Conservation (phyloP, 2,329 filamentous ascomycete species). For the Paracamarosporium sp. region DNA sequence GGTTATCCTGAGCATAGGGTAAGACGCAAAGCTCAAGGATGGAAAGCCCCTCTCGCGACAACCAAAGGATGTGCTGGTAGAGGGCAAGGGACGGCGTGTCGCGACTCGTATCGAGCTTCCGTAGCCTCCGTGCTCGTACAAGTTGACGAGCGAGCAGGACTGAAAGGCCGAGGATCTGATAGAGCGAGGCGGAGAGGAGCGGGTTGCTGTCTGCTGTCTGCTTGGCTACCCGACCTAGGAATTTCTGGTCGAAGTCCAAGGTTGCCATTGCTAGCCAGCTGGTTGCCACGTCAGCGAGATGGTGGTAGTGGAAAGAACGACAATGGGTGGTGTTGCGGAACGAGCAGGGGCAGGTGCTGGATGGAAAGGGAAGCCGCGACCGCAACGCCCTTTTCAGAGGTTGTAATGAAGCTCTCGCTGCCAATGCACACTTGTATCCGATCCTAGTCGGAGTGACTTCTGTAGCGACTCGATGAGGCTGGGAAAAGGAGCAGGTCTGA, state of each 20-base stretch:
- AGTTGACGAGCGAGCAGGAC: constrained; percentile 86
- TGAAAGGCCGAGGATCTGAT: constrained; percentile 89
- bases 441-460: not conserved
- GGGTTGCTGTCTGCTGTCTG: constrained; percentile 79
- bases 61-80: constrained; percentile 93
- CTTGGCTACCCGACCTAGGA: constrained; percentile 86
- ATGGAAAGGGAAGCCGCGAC: not conserved
- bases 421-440: not conserved
- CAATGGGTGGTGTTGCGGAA: constrained; percentile 8
- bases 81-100: constrained; percentile 82
- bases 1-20: constrained; percentile 72
- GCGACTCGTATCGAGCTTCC: constrained; percentile 78
- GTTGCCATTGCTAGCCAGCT: constrained; percentile 75
- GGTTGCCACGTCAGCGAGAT: constrained; percentile 11
- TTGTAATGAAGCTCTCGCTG: not conserved
- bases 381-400: not conserved
- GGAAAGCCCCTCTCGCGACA: constrained; percentile 86
- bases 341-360: constrained; percentile 2
- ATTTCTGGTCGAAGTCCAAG: constrained; percentile 97
- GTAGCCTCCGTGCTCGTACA: constrained; percentile 80
- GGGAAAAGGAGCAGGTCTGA: not conserved
- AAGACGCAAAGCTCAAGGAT: constrained; percentile 87
- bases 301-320: constrained; percentile 2
- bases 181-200: constrained; percentile 80
- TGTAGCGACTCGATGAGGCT: not conserved